phyloP scores from a whole-genome alignment of 2,329 filamentous ascomycete genomes.

The Colletotrichum coccodes region DNA sequence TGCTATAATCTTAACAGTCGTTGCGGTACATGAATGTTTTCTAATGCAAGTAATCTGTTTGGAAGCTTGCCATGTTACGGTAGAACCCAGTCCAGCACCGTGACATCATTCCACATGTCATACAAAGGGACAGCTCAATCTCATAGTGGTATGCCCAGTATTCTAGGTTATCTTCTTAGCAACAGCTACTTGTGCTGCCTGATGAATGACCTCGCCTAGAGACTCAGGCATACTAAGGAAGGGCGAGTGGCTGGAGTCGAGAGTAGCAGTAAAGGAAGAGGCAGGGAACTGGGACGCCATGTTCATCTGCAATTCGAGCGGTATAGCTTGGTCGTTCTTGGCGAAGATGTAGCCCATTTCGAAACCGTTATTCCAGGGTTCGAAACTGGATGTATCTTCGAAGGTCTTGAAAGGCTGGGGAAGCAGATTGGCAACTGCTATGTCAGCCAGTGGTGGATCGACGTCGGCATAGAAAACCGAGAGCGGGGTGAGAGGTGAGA shows the following conservation, averaged over 20 bases:
- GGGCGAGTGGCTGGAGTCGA: constrained; percentile 26
- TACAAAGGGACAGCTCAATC: too few species aligned
- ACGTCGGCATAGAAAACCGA: constrained; percentile 41
- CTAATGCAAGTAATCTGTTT: too few species aligned
- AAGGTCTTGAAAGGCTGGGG: constrained; percentile 32
- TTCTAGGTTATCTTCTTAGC: too few species aligned
- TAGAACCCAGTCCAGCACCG: too few species aligned
- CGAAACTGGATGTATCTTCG: constrained; percentile 36
- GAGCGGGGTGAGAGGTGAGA: constrained; percentile 13
- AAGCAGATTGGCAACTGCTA: constrained; percentile 29
- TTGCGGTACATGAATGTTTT: too few species aligned
- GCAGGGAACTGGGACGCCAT: constrained; percentile 36
- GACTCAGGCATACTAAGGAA: too few species aligned
- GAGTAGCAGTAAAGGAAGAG: constrained; percentile 19
- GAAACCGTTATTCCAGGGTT: constrained; percentile 41
- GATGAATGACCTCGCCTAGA: too few species aligned
- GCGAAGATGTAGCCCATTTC: constrained; percentile 39
- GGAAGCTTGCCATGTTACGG: too few species aligned
- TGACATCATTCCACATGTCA: too few species aligned
- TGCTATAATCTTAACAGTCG: too few species aligned
- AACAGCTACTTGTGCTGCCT: too few species aligned
- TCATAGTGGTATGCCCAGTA: too few species aligned
- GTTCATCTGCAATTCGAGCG: constrained; percentile 33
- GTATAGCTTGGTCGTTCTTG: constrained; percentile 38
- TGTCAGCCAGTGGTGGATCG: constrained; percentile 17